These are phyloP conservation scores for Zelopaecilomyces penicillatus DNA, from an alignment of 2,329 filamentous ascomycete genomes.

Conservation along the genomic window DNA sequence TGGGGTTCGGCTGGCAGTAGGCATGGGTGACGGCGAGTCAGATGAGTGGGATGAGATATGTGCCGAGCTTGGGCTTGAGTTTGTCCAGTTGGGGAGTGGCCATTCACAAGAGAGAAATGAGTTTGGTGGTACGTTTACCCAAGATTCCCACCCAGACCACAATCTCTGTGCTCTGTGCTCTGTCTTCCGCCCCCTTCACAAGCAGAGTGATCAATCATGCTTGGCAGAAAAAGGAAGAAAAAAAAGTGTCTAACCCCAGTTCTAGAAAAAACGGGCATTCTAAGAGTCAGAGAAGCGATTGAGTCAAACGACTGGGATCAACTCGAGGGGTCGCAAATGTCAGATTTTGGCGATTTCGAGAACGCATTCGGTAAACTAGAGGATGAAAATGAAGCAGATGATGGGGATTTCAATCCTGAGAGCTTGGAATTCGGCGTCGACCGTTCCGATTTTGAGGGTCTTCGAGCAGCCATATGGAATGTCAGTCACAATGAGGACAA, in stretches of 20 bases:
- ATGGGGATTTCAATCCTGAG: conserved; percentile 33
- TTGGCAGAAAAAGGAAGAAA: neutral
- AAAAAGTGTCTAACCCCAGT: no score
- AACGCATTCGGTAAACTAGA: conserved; percentile 16
- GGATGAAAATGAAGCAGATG: conserved; percentile 13
- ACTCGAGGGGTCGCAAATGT: conserved; percentile 15
- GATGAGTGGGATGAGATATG: conserved; percentile 56
- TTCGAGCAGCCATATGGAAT: conserved; percentile 45
- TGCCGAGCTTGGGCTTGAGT: conserved; percentile 51
- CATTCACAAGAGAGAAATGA: conserved; percentile 40
- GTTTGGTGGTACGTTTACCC: conserved; percentile 42
- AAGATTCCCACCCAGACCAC: neutral
- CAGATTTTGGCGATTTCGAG: conserved; percentile 25
- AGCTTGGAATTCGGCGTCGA: conserved; percentile 46
- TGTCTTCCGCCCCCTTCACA: no score
- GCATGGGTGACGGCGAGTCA: conserved; percentile 39
- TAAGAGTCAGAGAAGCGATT: conserved; percentile 51
- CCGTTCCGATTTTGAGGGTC: conserved; percentile 41
- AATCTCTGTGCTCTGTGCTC: no score
- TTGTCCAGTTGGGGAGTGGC: conserved; percentile 43
- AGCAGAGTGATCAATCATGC: neutral
- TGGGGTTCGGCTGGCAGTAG: conserved; percentile 52
- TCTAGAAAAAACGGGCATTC: conserved; percentile 50
- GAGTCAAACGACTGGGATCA: conserved; percentile 58
- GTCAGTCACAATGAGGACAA: conserved; percentile 18